Evolutionary conservation across 495 filamentous ascomycete species (phyloP), one percentile per base, ranked within the genome.

Genomic region (Tuber indicum): DNA sequence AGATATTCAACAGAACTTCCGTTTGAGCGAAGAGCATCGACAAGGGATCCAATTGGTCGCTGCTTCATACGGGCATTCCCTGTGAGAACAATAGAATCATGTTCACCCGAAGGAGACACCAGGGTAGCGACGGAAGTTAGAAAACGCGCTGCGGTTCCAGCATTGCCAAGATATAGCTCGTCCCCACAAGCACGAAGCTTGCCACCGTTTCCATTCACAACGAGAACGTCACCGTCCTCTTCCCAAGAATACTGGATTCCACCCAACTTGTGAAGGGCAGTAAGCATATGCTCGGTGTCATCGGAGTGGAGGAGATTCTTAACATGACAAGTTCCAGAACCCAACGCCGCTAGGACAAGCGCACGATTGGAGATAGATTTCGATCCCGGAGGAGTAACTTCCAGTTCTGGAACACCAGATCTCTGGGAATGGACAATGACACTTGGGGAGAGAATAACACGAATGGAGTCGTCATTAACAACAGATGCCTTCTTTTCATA

Each of bases 291-390:
- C 84, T 98, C 93, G 5, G 94, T 97, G 83, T 99, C 96, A 82
- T 98, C 96, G 3, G 96, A 98, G 85, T 98, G 94, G 17, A 99
- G 87, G 26, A 99, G 87, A 78, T 98, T 98, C 83, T 89, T 92
- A 81, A 99, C 91, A 41, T 93, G 91, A 81, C 94, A 97, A 39
- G 90, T 90, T 47, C 96, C 96, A 70, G 91, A 89, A 5, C 94
- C 94, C 23, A 99, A 91, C 3, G 96, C 96, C 72, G 96, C 96
- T 77, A 99, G 88, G 43, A 98, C 90, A 69, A 99, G 88, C 62
- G 96, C 94, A 72, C 96, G 91, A 86, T 99, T 99, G 1, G 96
- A 98, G 74, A 99, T 92, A 84, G 94, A 98, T 87, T 99, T 99
- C 21, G 96, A 98, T 47, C 96, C 96, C 3, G 96, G 96, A 49